Evolutionary conservation across 2,329 filamentous ascomycete species (phyloP).

Genomic region (Ophiostoma angusticollis): DNA sequence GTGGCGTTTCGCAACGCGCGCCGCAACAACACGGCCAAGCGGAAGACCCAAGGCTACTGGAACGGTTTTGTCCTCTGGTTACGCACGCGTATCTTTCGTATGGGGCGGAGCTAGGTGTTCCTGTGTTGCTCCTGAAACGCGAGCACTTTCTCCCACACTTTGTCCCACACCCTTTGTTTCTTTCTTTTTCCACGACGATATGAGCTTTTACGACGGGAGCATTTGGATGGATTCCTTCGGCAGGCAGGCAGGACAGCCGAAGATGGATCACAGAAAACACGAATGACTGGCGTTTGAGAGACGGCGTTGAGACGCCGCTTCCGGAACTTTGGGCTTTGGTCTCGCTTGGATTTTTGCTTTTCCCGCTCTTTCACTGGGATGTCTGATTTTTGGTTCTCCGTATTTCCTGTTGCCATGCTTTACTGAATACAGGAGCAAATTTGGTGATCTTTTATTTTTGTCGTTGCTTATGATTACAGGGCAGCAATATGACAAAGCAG

Average conservation of each 20-base stretch:
- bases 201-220: slow-evolving; percentile 6
- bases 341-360: no score
- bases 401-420: no score
- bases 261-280: slow-evolving; percentile 6
- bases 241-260: background rate
- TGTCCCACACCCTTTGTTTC: background rate
- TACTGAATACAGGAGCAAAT: no score
- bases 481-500: no score
- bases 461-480: background rate
- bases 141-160: background rate
- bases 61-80: slow-evolving; percentile 52
- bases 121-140: background rate
- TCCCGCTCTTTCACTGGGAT: no score
- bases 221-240: slow-evolving; percentile 4
- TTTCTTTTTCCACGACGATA: slow-evolving; percentile 5
- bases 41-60: slow-evolving; percentile 49
- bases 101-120: slow-evolving; percentile 11
- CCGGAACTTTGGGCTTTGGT: no score
- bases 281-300: background rate
- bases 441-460: background rate
- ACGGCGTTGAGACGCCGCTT: slow-evolving; percentile 2
- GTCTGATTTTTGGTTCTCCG: no score
- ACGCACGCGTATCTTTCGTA: slow-evolving; percentile 37
- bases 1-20: slow-evolving; percentile 31
- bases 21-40: slow-evolving; percentile 38